These are phyloP conservation scores for Nakataea oryzae DNA, from an alignment of 2,329 filamentous ascomycete genomes.

Conservation along the genomic window DNA sequence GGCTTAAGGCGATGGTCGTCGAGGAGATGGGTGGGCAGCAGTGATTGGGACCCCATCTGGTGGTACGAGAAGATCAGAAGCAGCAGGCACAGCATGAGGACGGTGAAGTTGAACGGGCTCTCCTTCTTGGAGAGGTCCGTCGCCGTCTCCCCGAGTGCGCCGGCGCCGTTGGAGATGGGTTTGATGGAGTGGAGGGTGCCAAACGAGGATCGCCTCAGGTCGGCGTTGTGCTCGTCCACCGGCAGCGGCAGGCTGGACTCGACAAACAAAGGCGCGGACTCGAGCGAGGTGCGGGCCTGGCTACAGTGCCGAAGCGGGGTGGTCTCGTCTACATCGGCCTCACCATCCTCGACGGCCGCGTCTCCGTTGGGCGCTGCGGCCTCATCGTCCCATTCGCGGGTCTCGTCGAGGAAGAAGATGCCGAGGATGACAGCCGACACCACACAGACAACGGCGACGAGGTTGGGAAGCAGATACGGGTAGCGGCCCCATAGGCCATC, in stretches of 20 bases:
- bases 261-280: background rate
- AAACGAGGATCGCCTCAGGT: background rate
- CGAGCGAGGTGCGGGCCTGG: background rate
- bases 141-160: too few relatives aligned
- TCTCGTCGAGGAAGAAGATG: slow-evolving; percentile 1
- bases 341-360: background rate
- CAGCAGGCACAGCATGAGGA: background rate
- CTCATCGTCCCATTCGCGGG: background rate
- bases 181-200: slow-evolving; percentile 1
- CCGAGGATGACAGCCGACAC: background rate
- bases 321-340: background rate
- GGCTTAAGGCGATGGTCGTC: background rate
- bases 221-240: background rate
- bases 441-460: background rate
- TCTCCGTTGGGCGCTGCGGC: background rate
- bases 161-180: background rate
- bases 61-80: slow-evolving; percentile 1
- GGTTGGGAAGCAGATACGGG: slow-evolving; percentile 1
- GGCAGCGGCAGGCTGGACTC: slow-evolving; percentile 1
- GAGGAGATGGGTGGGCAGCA: background rate
- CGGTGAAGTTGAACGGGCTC: background rate
- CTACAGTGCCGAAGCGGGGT: background rate
- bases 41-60: background rate
- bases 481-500: background rate
- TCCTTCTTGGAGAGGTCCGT: background rate